phyloP scores from a whole-genome alignment of 495 filamentous ascomycete genomes.

The Penicillium waksmanii region DNA sequence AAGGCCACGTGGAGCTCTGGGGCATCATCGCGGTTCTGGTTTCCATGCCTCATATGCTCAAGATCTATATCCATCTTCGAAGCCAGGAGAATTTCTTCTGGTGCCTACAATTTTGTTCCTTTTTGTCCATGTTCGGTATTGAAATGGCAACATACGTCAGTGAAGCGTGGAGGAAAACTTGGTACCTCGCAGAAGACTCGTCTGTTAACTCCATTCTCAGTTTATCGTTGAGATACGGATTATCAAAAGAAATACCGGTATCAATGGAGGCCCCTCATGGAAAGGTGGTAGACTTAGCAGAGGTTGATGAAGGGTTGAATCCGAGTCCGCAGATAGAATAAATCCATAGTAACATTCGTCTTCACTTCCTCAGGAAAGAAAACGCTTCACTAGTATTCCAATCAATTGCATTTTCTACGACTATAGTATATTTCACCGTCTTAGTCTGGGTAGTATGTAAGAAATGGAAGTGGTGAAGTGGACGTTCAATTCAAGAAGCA shows the following conservation, averaged over 20 bases:
- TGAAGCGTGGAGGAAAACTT: constrained; percentile 9
- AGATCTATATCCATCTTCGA: constrained; percentile 10
- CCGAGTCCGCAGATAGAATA: too few relatives aligned
- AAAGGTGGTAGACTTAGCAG: not conserved
- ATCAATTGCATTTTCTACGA: too few relatives aligned
- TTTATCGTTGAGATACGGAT: constrained; percentile 9
- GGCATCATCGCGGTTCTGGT: constrained; percentile 8
- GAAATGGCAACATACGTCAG: constrained; percentile 7
- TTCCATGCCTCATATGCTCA: constrained; percentile 8
- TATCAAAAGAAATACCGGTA: not conserved
- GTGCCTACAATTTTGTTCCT: constrained; percentile 3
- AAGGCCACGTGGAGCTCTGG: constrained; percentile 1
- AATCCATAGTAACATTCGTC: too few relatives aligned
- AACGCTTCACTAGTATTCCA: too few relatives aligned
- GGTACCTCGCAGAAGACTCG: constrained; percentile 10
- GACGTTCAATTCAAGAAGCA: too few relatives aligned
- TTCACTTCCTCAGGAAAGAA: too few relatives aligned
- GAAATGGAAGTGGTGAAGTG: too few relatives aligned
- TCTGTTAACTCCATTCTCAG: not conserved
- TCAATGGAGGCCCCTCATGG: not conserved
- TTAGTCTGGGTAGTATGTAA: too few relatives aligned
- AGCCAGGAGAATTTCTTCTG: constrained; percentile 9
- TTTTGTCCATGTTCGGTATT: constrained; percentile 2
- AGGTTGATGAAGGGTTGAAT: not conserved
- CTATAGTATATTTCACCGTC: too few relatives aligned